Percentiles rank a stretch among this genome's conserved stretches.
Evolutionary conservation across 768 basidiomycete genomes (phyloP).

Genomic region (Nidularia pulvinata): DNA sequence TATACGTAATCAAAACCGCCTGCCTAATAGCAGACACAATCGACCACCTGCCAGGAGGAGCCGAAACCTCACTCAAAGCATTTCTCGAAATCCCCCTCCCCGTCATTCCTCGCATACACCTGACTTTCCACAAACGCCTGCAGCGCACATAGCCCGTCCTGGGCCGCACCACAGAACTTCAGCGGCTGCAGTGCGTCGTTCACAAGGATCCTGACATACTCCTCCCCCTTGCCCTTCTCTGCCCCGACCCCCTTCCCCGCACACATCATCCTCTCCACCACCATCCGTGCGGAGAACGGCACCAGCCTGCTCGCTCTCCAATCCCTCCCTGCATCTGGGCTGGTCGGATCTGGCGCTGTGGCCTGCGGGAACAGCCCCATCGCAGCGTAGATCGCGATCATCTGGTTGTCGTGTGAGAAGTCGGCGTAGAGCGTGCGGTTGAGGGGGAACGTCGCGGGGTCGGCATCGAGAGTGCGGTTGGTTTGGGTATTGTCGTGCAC

Average conservation of each 20-base stretch:
- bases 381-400: conserved; percentile 74
- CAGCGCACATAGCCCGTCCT: conserved; percentile 63
- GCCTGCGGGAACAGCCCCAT: conserved; percentile 51
- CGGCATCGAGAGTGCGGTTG: conserved; percentile 68
- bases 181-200: conserved; percentile 72
- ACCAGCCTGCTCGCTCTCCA: conserved; percentile 65
- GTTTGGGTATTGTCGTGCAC: conserved; percentile 75
- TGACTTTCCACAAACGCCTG: conserved; percentile 72
- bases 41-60: too few species aligned
- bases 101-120: conserved; percentile 62
- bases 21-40: too few species aligned
- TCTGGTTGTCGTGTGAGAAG: conserved; percentile 87
- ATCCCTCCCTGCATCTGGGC: conserved; percentile 27
- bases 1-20: too few species aligned
- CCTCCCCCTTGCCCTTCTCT: conserved; percentile 9
- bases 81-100: conserved; percentile 70
- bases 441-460: conserved; percentile 71
- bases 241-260: conserved; percentile 4
- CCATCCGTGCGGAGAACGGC: conserved; percentile 76
- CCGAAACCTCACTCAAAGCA: conserved; percentile 46
- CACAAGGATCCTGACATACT: conserved; percentile 75
- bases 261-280: conserved; percentile 69
- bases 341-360: conserved; percentile 25
- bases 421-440: conserved; percentile 68
- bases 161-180: conserved; percentile 53